Evolutionary conservation across 768 basidiomycete species (phyloP).

Genomic region (Tulasnella sp.): DNA sequence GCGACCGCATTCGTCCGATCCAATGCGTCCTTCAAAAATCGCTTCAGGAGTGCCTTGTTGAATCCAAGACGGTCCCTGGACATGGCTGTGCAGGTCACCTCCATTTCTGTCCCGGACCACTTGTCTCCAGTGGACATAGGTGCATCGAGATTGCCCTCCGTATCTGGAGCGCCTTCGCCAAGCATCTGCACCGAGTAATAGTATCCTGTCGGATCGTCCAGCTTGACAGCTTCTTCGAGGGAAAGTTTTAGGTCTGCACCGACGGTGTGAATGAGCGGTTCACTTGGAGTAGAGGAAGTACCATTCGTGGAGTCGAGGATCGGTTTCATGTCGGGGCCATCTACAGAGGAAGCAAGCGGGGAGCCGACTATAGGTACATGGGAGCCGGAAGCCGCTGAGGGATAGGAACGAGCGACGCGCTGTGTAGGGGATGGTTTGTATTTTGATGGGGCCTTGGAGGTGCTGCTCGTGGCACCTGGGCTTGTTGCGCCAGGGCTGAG

Average conservation of each 20-base stretch:
- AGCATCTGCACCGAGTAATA: constrained; percentile 81
- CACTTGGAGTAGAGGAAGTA: background rate
- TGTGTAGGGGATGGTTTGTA: constrained; percentile 10
- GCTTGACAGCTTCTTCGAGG: constrained; percentile 52
- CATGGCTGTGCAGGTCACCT: constrained; percentile 35
- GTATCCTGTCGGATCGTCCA: constrained; percentile 75
- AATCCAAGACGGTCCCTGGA: constrained; percentile 84
- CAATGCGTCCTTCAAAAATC: constrained; percentile 92
- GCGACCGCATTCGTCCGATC: constrained; percentile 86
- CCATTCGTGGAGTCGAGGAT: constrained; percentile 18
- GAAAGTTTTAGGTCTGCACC: constrained; percentile 70
- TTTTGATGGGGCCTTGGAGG: constrained; percentile 11
- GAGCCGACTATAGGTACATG: constrained; percentile 24
- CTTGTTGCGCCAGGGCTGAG: background rate
- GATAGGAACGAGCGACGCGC: constrained; percentile 32
- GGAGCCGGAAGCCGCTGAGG: constrained; percentile 36
- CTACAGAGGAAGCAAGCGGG: constrained; percentile 23
- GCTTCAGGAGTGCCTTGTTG: constrained; percentile 91
- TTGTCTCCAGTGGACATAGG: constrained; percentile 34
- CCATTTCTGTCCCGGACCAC: constrained; percentile 67
- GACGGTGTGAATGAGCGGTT: constrained; percentile 42
- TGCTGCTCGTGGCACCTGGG: background rate
- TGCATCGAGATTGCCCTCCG: background rate
- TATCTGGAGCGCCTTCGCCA: constrained; percentile 54
- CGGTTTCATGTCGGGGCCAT: constrained; percentile 33